Evolutionary conservation across 164 flowering plant species (phyloP).

Genomic region (Vitis labrusca): DNA sequence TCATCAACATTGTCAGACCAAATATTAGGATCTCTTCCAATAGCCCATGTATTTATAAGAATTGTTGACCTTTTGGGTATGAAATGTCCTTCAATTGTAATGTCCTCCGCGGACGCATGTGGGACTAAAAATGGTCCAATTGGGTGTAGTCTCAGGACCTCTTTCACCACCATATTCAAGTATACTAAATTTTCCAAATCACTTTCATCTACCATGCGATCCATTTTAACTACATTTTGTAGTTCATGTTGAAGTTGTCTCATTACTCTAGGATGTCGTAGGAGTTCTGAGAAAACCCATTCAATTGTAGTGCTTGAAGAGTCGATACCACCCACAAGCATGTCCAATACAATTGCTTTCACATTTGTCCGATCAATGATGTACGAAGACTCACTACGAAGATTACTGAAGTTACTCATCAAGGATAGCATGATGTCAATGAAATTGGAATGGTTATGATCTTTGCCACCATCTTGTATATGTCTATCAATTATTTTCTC

Average conservation of each 20-base stretch:
- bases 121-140: constrained; percentile 33
- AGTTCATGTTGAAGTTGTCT: constrained; percentile 21
- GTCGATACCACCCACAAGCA: too few relatives aligned
- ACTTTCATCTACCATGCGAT: constrained; percentile 21
- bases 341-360: neutral
- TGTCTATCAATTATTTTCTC: constrained; percentile 22
- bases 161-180: constrained; percentile 35
- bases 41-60: constrained; percentile 27
- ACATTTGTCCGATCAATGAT: neutral
- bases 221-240: constrained; percentile 10
- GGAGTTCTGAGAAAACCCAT: too few relatives aligned
- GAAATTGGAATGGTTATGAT: constrained; percentile 3
- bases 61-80: constrained; percentile 26
- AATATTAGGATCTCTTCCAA: constrained; percentile 24
- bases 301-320: too few relatives aligned
- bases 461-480: neutral
- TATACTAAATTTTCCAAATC: constrained; percentile 25
- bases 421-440: constrained; percentile 14
- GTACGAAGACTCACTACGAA: neutral
- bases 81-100: constrained; percentile 11
- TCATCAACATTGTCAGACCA: constrained; percentile 18
- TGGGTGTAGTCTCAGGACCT: constrained; percentile 36
- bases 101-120: constrained; percentile 23
- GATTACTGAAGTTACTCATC: neutral
- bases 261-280: constrained; percentile 8